These are phyloP conservation scores for Leccinellum albellum DNA, from an alignment of 768 basidiomycete species.

Conservation along the genomic window DNA sequence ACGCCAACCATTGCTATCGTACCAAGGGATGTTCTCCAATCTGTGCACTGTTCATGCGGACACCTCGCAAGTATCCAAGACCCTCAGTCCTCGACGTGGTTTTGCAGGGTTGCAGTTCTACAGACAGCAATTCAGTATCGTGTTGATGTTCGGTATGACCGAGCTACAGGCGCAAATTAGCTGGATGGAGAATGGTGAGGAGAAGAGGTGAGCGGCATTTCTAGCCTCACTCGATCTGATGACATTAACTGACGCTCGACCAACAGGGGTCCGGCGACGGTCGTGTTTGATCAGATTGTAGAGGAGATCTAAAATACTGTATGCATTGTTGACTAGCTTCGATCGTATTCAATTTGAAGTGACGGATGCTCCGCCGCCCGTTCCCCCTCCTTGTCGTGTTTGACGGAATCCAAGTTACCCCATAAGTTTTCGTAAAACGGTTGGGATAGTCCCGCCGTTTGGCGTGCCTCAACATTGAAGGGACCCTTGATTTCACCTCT, in stretches of 20 bases:
- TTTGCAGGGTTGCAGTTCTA: slow-evolving; percentile 30
- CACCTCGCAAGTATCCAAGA: slow-evolving; percentile 28
- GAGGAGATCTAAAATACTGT: slow-evolving; percentile 19
- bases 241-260: background rate
- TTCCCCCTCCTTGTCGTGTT: background rate
- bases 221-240: background rate
- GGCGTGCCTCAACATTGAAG: background rate
- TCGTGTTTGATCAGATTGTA: slow-evolving; percentile 32
- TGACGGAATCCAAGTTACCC: background rate
- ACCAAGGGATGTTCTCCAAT: slow-evolving; percentile 27
- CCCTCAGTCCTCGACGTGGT: slow-evolving; percentile 28
- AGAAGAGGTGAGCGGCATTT: slow-evolving; percentile 17
- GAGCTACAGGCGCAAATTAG: slow-evolving; percentile 45
- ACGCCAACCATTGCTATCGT: background rate
- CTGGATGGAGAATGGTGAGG: slow-evolving; percentile 38
- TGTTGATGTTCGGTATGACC: slow-evolving; percentile 42
- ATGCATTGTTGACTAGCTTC: background rate
- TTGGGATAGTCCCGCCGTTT: background rate
- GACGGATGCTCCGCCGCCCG: background rate
- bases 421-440: background rate
- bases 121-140: slow-evolving; percentile 35
- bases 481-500: background rate
- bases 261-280: slow-evolving; percentile 29
- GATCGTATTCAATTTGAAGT: background rate
- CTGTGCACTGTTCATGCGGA: slow-evolving; percentile 23